Evolutionary conservation across 805 yeast genomes (phyloP).

Genomic region (Lachancea cidri): DNA sequence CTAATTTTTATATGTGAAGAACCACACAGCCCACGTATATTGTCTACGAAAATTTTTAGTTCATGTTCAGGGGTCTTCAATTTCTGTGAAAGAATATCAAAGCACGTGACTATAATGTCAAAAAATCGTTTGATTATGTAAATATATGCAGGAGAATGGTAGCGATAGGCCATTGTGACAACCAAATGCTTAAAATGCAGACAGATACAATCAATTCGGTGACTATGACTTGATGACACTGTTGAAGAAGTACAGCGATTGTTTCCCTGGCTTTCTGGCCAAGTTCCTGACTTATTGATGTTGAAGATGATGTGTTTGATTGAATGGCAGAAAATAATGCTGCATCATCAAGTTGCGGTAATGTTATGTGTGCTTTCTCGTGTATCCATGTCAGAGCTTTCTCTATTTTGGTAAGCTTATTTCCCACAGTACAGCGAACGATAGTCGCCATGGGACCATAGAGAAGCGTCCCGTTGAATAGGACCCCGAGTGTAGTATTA

Average conservation of each 20-base stretch:
- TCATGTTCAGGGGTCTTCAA: neutral
- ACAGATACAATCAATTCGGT: slow-evolving; percentile 45
- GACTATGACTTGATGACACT: slow-evolving; percentile 34
- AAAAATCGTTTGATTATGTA: neutral
- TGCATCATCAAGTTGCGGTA: slow-evolving; percentile 47
- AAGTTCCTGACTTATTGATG: slow-evolving; percentile 1
- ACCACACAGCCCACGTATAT: neutral
- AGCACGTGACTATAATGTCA: too few relatives aligned
- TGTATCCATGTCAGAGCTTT: slow-evolving; percentile 77
- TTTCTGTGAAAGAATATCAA: too few relatives aligned
- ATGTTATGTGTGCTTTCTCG: slow-evolving; percentile 49
- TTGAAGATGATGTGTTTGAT: neutral
- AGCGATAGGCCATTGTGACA: slow-evolving; percentile 41
- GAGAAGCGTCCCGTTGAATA: slow-evolving; percentile 67
- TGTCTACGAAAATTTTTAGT: neutral
- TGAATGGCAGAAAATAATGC: slow-evolving; percentile 24
- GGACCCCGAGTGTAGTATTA: slow-evolving; percentile 49
- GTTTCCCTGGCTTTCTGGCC: slow-evolving; percentile 2
- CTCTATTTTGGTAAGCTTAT: slow-evolving; percentile 61
- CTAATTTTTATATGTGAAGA: neutral
- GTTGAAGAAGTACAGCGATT: slow-evolving; percentile 10
- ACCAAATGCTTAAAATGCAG: slow-evolving; percentile 45
- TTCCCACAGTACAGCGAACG: slow-evolving; percentile 73
- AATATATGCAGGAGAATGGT: neutral
- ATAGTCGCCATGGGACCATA: slow-evolving; percentile 58